These are phyloP conservation scores for Huntiella moniliformis DNA, from an alignment of 2,329 filamentous ascomycete species.

Conservation along the genomic window DNA sequence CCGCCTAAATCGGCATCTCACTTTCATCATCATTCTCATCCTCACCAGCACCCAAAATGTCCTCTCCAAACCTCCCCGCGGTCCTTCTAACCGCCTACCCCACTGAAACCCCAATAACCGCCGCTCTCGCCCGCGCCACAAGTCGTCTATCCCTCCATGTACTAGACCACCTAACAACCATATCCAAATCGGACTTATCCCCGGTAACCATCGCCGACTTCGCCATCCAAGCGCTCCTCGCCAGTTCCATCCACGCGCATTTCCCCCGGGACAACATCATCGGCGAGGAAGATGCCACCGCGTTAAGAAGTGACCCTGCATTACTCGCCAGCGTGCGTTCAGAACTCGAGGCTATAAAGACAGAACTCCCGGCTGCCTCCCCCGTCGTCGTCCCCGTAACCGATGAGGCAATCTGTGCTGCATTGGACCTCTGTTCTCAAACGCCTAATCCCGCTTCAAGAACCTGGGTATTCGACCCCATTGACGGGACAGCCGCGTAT, in stretches of 20 bases:
- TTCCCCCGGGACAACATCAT: constrained; percentile 35
- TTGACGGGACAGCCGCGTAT: constrained; percentile 41
- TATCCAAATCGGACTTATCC: constrained; percentile 31
- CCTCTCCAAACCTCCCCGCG: too few relatives aligned
- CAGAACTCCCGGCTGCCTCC: constrained; percentile 15
- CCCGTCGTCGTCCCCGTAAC: constrained; percentile 19
- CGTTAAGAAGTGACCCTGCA: constrained; percentile 27
- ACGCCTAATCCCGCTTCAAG: constrained; percentile 21
- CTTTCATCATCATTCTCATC: too few relatives aligned
- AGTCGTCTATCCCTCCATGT: too few relatives aligned
- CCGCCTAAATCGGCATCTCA: too few relatives aligned
- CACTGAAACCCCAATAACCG: too few relatives aligned
- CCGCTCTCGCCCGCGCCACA: too few relatives aligned
- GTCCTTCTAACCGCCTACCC: too few relatives aligned
- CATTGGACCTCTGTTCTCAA: constrained; percentile 32
- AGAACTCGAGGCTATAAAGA: constrained; percentile 19
- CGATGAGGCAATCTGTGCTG: constrained; percentile 28
- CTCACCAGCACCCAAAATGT: too few relatives aligned
- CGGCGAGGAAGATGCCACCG: constrained; percentile 34
- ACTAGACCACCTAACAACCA: background rate
- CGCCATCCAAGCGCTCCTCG: constrained; percentile 37
- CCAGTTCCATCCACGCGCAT: constrained; percentile 27
- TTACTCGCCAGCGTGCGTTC: constrained; percentile 27
- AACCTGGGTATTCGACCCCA: constrained; percentile 41
- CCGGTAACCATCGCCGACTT: constrained; percentile 42